phyloP scores from a whole-genome alignment of 306 rosid genomes.

The Vicia villosa region DNA sequence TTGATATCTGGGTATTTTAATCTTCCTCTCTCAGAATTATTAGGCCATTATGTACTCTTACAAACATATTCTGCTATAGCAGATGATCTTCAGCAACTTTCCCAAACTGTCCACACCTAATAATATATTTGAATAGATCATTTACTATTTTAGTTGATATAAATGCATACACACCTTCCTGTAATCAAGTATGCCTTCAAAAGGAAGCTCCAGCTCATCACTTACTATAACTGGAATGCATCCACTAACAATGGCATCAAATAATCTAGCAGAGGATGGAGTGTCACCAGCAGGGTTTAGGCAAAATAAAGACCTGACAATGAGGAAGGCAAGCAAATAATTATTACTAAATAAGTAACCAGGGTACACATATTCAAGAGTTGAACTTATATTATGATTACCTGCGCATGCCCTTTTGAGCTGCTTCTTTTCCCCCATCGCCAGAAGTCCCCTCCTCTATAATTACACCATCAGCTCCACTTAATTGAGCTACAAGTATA shows the following conservation, averaged over 20 bases:
- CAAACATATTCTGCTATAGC: too few relatives aligned
- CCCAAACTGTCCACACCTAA: slow-evolving; percentile 1
- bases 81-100: not conserved
- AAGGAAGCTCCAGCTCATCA: slow-evolving; percentile 96
- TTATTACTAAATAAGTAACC: slow-evolving; percentile 17
- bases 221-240: slow-evolving; percentile 91
- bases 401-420: slow-evolving; percentile 99
- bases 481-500: slow-evolving; percentile 67
- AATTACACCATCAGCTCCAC: slow-evolving; percentile 64
- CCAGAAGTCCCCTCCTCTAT: slow-evolving; percentile 96
- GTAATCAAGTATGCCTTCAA: slow-evolving; percentile 92
- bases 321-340: slow-evolving; percentile 32
- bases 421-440: slow-evolving; percentile 83
- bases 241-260: slow-evolving; percentile 96
- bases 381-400: slow-evolving; percentile 57
- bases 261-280: slow-evolving; percentile 97
- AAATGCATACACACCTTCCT: slow-evolving; percentile 65
- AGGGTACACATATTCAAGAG: slow-evolving; percentile 32
- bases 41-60: not conserved
- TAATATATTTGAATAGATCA: slow-evolving; percentile 22
- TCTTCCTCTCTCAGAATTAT: not conserved
- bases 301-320: slow-evolving; percentile 86
- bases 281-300: slow-evolving; percentile 97
- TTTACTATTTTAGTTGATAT: slow-evolving; percentile 3
- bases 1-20: not conserved